Evolutionary conservation across 1,284 basidiomycete genomes (phyloP), one percentile per base, ranked within the genome.

Genomic region (Ganoderma sinense): DNA sequence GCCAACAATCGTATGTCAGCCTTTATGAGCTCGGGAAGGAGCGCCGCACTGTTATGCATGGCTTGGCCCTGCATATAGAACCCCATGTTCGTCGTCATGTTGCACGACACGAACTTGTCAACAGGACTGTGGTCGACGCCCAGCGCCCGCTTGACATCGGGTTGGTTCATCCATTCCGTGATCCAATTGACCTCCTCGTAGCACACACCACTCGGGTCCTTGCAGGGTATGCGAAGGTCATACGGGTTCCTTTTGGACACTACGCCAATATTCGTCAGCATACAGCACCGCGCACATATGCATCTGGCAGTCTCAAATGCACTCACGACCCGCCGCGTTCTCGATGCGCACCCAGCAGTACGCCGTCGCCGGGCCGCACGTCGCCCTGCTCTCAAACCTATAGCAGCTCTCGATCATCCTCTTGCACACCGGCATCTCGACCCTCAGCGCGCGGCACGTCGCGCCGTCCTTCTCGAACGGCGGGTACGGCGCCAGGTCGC

Each of bases 151-250:
- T 95, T 95, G 81, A 91, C 85, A 68, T 86, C 85, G 5, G 88
- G 85, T 62, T 87, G 80, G 78, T 95, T 95, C 84, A 96, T 86
- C 88, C 90, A 96, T 1, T 83, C 87, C 74, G 94, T 92, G 75
- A 96, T 90, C 91, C 92, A 95, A 41, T 82, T 78, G 87, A 96
- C 91, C 80, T 97, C 86, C 70, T 82, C 84, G 82, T 95, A 95
- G 82, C 93, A 95, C 1, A 94, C 83, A 20, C 86, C 83, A 29
- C 91, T 91, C 74, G 95, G 91, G 79, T 88, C 86, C 67, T 86
- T 81, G 66, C 89, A 98, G 71, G 85, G 85, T 72, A 82, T 86
- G 68, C 97, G 90, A 13, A 97, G 93, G 76, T 98, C 97, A 79
- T 97, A 97, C 40, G 92, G 88, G 80, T 93, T 93, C 51, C 86